Percentiles rank a stretch among this genome's conserved stretches.
Evolutionary conservation across 2,329 filamentous ascomycete genomes (phyloP).

Genomic region (Leptographium radiaticola): DNA sequence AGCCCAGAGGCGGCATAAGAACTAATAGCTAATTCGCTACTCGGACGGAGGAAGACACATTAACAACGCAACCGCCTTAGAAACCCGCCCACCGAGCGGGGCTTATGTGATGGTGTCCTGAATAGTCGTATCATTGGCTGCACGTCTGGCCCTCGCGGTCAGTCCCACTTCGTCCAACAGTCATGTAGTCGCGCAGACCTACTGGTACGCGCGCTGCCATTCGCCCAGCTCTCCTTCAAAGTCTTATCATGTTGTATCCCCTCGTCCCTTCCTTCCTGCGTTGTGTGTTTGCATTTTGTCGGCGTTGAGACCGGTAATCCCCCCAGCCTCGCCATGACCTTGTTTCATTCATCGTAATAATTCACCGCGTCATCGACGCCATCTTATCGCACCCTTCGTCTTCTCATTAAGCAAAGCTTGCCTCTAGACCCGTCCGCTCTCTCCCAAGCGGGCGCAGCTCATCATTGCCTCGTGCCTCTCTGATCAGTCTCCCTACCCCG

Average conservation of each 20-base stretch:
- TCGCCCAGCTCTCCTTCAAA: background rate
- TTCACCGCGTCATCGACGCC: too few species aligned
- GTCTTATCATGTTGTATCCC: too few species aligned
- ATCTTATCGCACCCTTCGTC: too few species aligned
- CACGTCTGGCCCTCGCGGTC: background rate
- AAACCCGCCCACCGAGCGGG: conserved; percentile 6
- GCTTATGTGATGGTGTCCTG: conserved; percentile 4
- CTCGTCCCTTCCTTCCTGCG: too few species aligned
- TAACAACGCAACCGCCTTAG: background rate
- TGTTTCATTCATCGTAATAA: too few species aligned
- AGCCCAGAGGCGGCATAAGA: background rate
- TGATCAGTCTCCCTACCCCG: background rate
- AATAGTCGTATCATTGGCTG: conserved; percentile 3
- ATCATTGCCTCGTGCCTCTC: background rate
- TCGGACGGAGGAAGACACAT: background rate
- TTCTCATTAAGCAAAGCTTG: too few species aligned
- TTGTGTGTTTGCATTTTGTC: too few species aligned
- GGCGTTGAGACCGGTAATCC: background rate
- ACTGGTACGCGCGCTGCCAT: conserved; percentile 1
- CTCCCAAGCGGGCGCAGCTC: too few species aligned
- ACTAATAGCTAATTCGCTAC: too few species aligned
- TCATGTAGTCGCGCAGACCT: background rate
- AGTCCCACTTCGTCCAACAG: conserved; percentile 2
- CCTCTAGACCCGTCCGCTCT: too few species aligned
- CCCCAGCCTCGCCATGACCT: too few species aligned